Base-by-base conservation (phyloP, 2,329 filamentous ascomycete genomes). In the Penicillium brevicompactum region DNA sequence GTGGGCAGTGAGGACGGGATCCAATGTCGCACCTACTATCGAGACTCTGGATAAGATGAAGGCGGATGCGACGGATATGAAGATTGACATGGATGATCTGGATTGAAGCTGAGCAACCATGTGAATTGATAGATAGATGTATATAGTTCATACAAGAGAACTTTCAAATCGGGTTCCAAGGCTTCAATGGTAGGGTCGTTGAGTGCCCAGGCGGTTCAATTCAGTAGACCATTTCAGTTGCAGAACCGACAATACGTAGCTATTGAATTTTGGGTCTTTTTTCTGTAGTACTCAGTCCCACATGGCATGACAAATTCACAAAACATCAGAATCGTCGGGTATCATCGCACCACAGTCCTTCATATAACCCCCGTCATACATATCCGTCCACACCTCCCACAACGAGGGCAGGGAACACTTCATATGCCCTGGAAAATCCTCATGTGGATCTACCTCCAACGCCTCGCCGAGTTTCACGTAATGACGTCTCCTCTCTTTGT, bases 381-480 rank as follows among this genome's bases (percentile, higher is more conserved):
- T 53, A 38, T 49, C 34, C 38, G 38, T 7, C 51, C 44, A 53
- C 9, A 53, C n/a, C 31, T 48, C 45, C 34, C 34, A 48, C 22
- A 53, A 40, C 34, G 37, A 27, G 24, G 34, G 10, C 42, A 51
- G 27, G 18, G 53, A 55, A 30, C 53, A 55, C 34, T 55, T 55
- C 30, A 55, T 53, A 37, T 37, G 47, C 24, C 51, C 51, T 6
- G 24, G 34, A 48, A 53, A 53, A 14, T 13, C 7, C 22, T 44
- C 41, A 24, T 42, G 27, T 24, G 45, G 31, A 27, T 48, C 46
- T 30, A 30, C 46, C 34, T 48, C 46, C 46, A 30, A 30, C 42
- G 42, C 51, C 41, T 54, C 51, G 6, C 45, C 41, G 5, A 54
- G 41, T 38, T 54, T 54, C 42, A 54, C 51, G 34, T 46, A 54